These are phyloP conservation scores for Daldinia bambusicola DNA, from an alignment of 495 filamentous ascomycete species.

Conservation along the genomic window DNA sequence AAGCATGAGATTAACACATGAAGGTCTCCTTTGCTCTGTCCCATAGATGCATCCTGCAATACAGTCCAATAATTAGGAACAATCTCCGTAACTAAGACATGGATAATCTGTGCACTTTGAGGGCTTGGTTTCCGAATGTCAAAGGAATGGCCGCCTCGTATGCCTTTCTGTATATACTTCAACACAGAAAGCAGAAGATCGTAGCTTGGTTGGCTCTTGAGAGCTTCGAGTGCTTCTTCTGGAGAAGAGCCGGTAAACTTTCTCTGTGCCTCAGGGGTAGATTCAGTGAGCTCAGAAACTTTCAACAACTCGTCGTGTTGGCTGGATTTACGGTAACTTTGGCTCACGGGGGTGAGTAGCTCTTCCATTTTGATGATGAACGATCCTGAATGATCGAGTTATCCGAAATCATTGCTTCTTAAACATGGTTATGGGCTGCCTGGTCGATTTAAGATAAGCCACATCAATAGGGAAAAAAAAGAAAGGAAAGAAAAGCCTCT, in stretches of 20 bases:
- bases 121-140: constrained; percentile 72
- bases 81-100: constrained; percentile 72
- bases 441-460: too few species aligned
- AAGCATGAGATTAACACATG: constrained; percentile 72
- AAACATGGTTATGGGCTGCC: neutral
- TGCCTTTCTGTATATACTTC: constrained; percentile 60
- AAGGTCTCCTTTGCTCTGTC: constrained; percentile 39
- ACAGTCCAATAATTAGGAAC: constrained; percentile 82
- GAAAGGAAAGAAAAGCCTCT: too few species aligned
- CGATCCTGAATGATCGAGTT: constrained; percentile 13
- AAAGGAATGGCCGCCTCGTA: constrained; percentile 53
- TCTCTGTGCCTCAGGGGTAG: constrained; percentile 9
- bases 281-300: constrained; percentile 22
- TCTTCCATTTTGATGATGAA: constrained; percentile 56
- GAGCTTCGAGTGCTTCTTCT: constrained; percentile 67
- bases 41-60: constrained; percentile 58
- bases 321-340: constrained; percentile 48
- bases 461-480: too few species aligned
- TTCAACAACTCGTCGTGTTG: constrained; percentile 37
- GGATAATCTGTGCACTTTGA: constrained; percentile 73
- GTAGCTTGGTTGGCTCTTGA: constrained; percentile 73
- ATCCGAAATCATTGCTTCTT: constrained; percentile 11
- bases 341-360: constrained; percentile 61
- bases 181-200: constrained; percentile 65
- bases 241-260: constrained; percentile 52